Base-by-base conservation (phyloP, 2,329 filamentous ascomycete species). In the Dendryphion nanum region DNA sequence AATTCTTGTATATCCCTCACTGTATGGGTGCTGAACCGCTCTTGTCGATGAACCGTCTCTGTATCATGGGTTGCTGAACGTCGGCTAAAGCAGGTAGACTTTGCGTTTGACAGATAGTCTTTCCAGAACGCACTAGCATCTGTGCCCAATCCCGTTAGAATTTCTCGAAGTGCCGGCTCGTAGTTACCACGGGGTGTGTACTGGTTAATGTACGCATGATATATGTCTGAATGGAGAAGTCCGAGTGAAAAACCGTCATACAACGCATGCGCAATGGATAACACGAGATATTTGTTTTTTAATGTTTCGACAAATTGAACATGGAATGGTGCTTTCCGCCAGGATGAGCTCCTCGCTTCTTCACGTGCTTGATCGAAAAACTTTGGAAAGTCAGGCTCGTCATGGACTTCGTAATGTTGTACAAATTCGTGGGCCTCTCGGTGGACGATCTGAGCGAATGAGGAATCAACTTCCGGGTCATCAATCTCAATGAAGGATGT, bases 211-310 rank as follows among this genome's bases (percentile, higher is more conserved):
- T 94, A 95, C 2, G 83, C 80, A n/a, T 64, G 70, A 13, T 74
- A 64, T 1, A 95, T 75, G 53, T 93, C 82, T 30, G 76, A 70
- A 51, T 93, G 88, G 1, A 96, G 64, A 13, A 94, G 68, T 3
- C 74, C 72, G 10, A 96, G 75, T 3, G 89, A 95, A 79, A 83
- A 89, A 1, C 90, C 90, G 57, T 96, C 90, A 49, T 96, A 96
- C 15, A 95, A 73, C 2, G 89, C 88, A 64, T 96, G 90, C 0
- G 89, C 78, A 26, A 95, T 81, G 0, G 88, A 90, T 1, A 96
- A 60, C 4, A 79, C 41, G n/a, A 81, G 52, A 40, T 74, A 76
- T 3, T 37, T 57, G 13, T 64, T 57, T 5, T 44, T 35, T 0
- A 53, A 38, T 15, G 65, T 55, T 13, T 59, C 45, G 15, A 72